Evolutionary conservation across 2,329 filamentous ascomycete species (phyloP), one percentile per base, ranked within the genome.

Genomic region (Trichoderma sp.): DNA sequence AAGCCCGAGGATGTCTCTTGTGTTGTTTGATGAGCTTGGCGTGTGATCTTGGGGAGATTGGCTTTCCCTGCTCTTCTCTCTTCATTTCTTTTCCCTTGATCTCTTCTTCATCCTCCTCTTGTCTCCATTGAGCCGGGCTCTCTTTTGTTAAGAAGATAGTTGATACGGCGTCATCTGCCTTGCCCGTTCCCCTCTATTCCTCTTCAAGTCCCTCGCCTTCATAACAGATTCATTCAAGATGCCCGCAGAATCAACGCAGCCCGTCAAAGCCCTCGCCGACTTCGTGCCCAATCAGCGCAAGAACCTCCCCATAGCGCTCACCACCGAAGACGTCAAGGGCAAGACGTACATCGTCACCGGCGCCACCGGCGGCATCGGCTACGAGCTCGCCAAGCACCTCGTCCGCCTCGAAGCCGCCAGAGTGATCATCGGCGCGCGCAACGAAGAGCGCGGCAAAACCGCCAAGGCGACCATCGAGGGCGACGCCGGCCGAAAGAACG

Each of bases 351-450:
- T 82, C 26, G 69, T 83, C 43, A 82, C 79, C 0, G 80, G 80
- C n/a, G 74, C 76, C 54, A 82, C 81, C 56, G 70, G 69, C 30
- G 74, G 73, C 12, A 71, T 82, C 2, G 80, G 80, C 5, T 72
- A 76, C 19, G 80, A 81, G 66, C 77, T 78, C 41, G 76, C 76
- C 14, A 74, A 76, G 4, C 78, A 81, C 62, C 76, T 81, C 64
- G 72, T 75, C 10, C 72, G 72, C 5, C 75, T 82, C 28, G 72
- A 74, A 3, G 79, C 78, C 7, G 68, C 71, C 21, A 77, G 75
- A 26, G 75, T 83, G 17, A 78, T 83, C 43, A 70, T 83, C 17
- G 80, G 74, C 41, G 76, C 77, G 17, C 79, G 81, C 45, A 73
- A 70, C 45, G 56, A 76, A 1, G 71, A 74, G 2, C 80, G 79